Percentiles rank a stretch among this genome's conserved stretches.
phyloP scores from a whole-genome alignment of 352 stramenopile species.

The Globisporangium radiosum region DNA sequence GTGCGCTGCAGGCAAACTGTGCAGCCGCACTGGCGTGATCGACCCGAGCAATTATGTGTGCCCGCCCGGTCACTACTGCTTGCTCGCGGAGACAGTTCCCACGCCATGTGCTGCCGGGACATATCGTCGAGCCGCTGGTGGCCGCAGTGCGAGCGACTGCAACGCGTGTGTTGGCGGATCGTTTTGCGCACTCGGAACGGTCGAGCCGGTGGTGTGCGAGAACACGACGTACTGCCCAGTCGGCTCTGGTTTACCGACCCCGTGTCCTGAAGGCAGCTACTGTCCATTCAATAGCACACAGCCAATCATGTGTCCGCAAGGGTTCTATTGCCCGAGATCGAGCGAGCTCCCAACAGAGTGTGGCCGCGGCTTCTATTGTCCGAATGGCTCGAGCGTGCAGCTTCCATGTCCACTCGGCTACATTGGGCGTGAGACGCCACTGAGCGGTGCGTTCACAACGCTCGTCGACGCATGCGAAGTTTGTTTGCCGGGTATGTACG shows the following conservation, averaged over 20 bases:
- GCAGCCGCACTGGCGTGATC: slow-evolving; percentile 59
- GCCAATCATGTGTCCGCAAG: slow-evolving; percentile 50
- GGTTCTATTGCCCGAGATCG: slow-evolving; percentile 63
- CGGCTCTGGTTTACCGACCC: slow-evolving; percentile 34
- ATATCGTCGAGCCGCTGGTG: slow-evolving; percentile 31
- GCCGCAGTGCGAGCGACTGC: slow-evolving; percentile 35
- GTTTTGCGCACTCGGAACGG: slow-evolving; percentile 39
- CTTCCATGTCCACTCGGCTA: slow-evolving; percentile 79
- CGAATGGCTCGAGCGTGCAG: slow-evolving; percentile 33
- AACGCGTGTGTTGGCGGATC: slow-evolving; percentile 46
- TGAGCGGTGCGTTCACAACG: slow-evolving; percentile 40
- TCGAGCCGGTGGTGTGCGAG: slow-evolving; percentile 43
- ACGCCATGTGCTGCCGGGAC: slow-evolving; percentile 39
- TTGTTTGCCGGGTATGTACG: slow-evolving; percentile 76
- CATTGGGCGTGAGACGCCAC: slow-evolving; percentile 40
- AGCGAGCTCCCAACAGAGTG: slow-evolving; percentile 32
- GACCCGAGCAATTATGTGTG: slow-evolving; percentile 58
- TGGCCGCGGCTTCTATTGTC: slow-evolving; percentile 66
- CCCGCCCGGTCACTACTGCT: slow-evolving; percentile 68
- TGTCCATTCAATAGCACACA: slow-evolving; percentile 66
- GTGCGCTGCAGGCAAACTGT: slow-evolving; percentile 68
- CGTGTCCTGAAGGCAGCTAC: slow-evolving; percentile 65
- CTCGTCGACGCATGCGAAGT: slow-evolving; percentile 56
- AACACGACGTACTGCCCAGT: slow-evolving; percentile 53
- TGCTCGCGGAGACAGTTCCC: slow-evolving; percentile 24